phyloP scores from a whole-genome alignment of 805 yeast genomes.

The Cephaloascus albidus region DNA sequence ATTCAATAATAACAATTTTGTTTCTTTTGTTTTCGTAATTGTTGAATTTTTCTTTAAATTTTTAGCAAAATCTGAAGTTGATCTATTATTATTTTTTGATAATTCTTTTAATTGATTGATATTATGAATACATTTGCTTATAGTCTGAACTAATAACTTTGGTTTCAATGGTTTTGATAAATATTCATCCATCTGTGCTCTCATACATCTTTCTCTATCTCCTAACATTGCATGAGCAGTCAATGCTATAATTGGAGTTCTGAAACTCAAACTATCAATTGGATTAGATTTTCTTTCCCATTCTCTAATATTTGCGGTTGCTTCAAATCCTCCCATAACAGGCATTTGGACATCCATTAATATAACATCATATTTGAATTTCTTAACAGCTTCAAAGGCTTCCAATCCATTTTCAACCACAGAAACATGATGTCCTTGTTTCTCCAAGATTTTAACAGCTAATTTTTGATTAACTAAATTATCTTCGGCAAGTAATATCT shows the following conservation, averaged over 20 bases:
- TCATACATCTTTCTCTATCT: constrained; percentile 77
- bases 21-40: not conserved
- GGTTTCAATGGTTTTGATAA: constrained; percentile 85
- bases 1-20: not conserved
- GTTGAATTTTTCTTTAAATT: constrained; percentile 25
- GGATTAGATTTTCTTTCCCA: constrained; percentile 81
- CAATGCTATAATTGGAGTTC: constrained; percentile 83
- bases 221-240: constrained; percentile 96
- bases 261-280: constrained; percentile 54
- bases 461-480: constrained; percentile 80
- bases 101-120: constrained; percentile 53
- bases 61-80: constrained; percentile 36
- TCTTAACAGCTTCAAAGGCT: constrained; percentile 68
- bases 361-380: constrained; percentile 65
- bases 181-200: constrained; percentile 90
- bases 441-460: constrained; percentile 77
- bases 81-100: constrained; percentile 33
- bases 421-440: constrained; percentile 74
- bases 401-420: constrained; percentile 84
- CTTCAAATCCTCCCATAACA: constrained; percentile 91
- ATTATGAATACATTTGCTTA: constrained; percentile 72
- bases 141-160: constrained; percentile 72
- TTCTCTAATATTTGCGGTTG: constrained; percentile 76
- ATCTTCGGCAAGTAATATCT: constrained; percentile 76
- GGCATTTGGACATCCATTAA: constrained; percentile 96